A percentile compares a stretch with the other conserved stretches of the same genome.
These are phyloP conservation scores for Lodderomyces elongisporus DNA, from an alignment of 1,139 yeast species.

Conservation along the genomic window DNA sequence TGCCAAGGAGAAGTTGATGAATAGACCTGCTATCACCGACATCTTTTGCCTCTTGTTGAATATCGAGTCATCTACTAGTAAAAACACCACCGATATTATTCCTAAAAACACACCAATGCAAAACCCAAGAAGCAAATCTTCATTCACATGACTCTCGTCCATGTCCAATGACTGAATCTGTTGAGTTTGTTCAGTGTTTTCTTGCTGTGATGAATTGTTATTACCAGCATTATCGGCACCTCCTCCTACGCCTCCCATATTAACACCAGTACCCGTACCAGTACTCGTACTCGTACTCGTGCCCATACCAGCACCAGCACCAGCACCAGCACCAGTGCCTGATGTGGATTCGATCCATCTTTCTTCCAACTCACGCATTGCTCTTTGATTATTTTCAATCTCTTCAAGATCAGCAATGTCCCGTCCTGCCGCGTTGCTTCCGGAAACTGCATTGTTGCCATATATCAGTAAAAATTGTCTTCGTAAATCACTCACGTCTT, in stretches of 20 bases:
- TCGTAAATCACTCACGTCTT: slow-evolving; percentile 68
- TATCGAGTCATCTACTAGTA: slow-evolving; percentile 50
- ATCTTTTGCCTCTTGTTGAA: slow-evolving; percentile 56
- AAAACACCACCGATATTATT: slow-evolving; percentile 50
- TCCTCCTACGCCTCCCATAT: background rate
- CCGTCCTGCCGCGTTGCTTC: slow-evolving; percentile 2
- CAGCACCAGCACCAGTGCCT: slow-evolving; percentile 17
- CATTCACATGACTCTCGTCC: slow-evolving; percentile 41
- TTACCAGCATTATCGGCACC: slow-evolving; percentile 1
- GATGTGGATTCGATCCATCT: slow-evolving; percentile 87
- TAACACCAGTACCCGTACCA: slow-evolving; percentile 4
- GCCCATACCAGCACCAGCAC: background rate
- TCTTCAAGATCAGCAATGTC: slow-evolving; percentile 38
- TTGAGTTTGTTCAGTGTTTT: slow-evolving; percentile 6
- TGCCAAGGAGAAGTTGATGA: slow-evolving; percentile 55
- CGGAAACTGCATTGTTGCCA: slow-evolving; percentile 13
- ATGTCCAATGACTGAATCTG: slow-evolving; percentile 22
- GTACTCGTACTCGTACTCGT: slow-evolving; percentile 2
- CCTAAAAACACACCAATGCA: slow-evolving; percentile 63
- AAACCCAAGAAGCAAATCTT: slow-evolving; percentile 60
- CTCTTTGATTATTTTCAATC: slow-evolving; percentile 32
- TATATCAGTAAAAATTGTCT: slow-evolving; percentile 69
- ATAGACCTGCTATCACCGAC: slow-evolving; percentile 60
- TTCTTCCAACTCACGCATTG: slow-evolving; percentile 68
- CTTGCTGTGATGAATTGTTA: slow-evolving; percentile 1